These are phyloP conservation scores for Reticulascus tulasneorum DNA, from an alignment of 2,329 filamentous ascomycete genomes.

Conservation along the genomic window DNA sequence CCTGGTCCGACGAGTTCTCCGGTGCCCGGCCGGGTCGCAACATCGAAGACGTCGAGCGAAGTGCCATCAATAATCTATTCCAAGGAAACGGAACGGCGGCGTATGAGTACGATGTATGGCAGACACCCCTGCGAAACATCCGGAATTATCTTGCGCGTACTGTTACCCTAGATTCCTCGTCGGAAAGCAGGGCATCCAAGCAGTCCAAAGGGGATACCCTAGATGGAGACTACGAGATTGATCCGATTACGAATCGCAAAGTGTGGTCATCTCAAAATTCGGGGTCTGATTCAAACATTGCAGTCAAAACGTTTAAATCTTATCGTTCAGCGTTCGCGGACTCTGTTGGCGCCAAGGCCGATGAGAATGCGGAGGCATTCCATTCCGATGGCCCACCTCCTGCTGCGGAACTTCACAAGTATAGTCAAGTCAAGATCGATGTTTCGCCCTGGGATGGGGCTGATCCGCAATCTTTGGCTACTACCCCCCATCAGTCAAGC, in stretches of 20 bases:
- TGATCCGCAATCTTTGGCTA: too few relatives aligned
- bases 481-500: too few relatives aligned
- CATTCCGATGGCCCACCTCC: conserved; percentile 30
- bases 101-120: conserved; percentile 23
- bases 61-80: conserved; percentile 40
- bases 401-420: conserved; percentile 29
- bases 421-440: conserved; percentile 27
- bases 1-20: conserved; percentile 30
- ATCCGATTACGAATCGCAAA: conserved; percentile 57
- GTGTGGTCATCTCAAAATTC: conserved; percentile 22
- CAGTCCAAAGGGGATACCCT: too few relatives aligned
- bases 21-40: conserved; percentile 35
- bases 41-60: conserved; percentile 41
- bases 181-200: conserved; percentile 3
- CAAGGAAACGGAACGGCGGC: conserved; percentile 22
- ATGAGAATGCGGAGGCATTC: conserved; percentile 17
- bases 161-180: conserved; percentile 2
- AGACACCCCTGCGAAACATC: conserved; percentile 27
- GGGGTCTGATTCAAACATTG: conserved; percentile 16
- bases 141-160: conserved; percentile 25
- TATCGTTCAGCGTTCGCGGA: too few relatives aligned
- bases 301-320: conserved; percentile 25
- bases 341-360: too few relatives aligned
- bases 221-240: conserved; percentile 41
- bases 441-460: conserved; percentile 16